Evolutionary conservation across 768 basidiomycete species (phyloP).

Genomic region (Trichaptum fuscoviolaceum): DNA sequence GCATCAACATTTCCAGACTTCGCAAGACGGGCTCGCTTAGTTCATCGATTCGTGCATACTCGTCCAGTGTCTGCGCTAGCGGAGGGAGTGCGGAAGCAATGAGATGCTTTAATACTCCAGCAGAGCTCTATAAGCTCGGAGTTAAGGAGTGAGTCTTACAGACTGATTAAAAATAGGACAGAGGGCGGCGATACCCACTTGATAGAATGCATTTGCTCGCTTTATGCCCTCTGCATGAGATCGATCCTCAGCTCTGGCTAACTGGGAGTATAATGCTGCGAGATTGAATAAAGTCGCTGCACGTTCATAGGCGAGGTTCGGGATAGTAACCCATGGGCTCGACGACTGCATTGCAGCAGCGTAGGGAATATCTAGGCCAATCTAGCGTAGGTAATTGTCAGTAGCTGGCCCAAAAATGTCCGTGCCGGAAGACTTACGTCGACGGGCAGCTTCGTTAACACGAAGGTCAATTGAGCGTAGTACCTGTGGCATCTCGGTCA

Average conservation of each 20-base stretch:
- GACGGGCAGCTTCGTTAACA: slow-evolving; percentile 77
- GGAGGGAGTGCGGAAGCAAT: slow-evolving; percentile 47
- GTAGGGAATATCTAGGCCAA: slow-evolving; percentile 68
- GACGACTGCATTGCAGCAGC: slow-evolving; percentile 61
- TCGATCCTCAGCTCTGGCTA: slow-evolving; percentile 69
- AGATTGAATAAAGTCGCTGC: slow-evolving; percentile 80
- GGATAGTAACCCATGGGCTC: slow-evolving; percentile 54
- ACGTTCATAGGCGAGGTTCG: slow-evolving; percentile 79
- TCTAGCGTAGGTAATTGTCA: slow-evolving; percentile 33
- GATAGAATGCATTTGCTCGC: slow-evolving; percentile 63
- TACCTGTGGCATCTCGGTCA: slow-evolving; percentile 49
- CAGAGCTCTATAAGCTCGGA: slow-evolving; percentile 46
- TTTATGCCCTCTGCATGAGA: slow-evolving; percentile 77
- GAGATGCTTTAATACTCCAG: slow-evolving; percentile 67
- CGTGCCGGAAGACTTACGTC: slow-evolving; percentile 45
- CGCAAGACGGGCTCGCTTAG: slow-evolving; percentile 56
- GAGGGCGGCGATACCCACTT: slow-evolving; percentile 37
- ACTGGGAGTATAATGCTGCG: slow-evolving; percentile 77
- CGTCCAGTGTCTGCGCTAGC: slow-evolving; percentile 40
- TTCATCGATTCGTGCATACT: slow-evolving; percentile 59
- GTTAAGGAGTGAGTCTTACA: not conserved
- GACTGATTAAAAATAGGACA: not conserved
- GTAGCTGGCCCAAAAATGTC: not conserved
- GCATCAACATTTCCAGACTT: slow-evolving; percentile 69
- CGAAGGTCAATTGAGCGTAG: slow-evolving; percentile 82